phyloP scores from a whole-genome alignment of 305 asterid genomes.

The Fraxinus sp. region DNA sequence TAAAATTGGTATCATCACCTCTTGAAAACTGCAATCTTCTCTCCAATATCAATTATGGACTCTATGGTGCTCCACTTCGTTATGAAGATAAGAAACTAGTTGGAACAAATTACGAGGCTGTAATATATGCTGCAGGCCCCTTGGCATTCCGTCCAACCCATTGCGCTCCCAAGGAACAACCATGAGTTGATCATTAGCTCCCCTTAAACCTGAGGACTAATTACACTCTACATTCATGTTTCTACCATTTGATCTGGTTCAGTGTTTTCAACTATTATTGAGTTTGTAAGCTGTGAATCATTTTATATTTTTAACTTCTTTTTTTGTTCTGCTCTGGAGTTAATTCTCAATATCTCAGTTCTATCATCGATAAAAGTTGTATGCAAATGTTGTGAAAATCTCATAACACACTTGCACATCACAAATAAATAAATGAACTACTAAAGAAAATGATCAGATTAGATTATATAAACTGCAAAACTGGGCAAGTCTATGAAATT shows the following conservation, averaged over 20 bases:
- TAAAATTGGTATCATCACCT: constrained; percentile 71
- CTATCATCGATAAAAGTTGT: neutral
- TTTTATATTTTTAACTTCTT: constrained; percentile 8
- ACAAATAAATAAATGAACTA: neutral
- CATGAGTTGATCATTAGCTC: neutral
- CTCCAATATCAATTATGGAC: constrained; percentile 71
- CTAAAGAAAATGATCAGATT: neutral
- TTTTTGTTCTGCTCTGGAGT: constrained; percentile 13
- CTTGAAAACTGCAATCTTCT: constrained; percentile 49
- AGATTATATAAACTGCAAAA: neutral
- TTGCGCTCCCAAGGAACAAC: constrained; percentile 45
- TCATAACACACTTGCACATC: neutral
- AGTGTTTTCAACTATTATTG: neutral
- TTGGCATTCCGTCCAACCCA: constrained; percentile 72
- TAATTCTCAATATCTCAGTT: neutral
- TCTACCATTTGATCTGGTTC: constrained; percentile 2
- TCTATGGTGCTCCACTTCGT: constrained; percentile 67
- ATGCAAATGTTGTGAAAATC: neutral
- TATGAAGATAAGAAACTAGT: constrained; percentile 57
- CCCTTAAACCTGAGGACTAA: constrained; percentile 18
- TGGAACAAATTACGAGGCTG: constrained; percentile 54
- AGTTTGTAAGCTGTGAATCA: constrained; percentile 32
- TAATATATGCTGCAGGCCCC: constrained; percentile 67
- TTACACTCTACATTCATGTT: constrained; percentile 9
- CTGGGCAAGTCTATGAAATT: constrained; percentile 10